A percentile compares a stretch with the other conserved stretches of the same genome.
phyloP scores from a whole-genome alignment of 352 stramenopile genomes.

The Phytophthora pini region DNA sequence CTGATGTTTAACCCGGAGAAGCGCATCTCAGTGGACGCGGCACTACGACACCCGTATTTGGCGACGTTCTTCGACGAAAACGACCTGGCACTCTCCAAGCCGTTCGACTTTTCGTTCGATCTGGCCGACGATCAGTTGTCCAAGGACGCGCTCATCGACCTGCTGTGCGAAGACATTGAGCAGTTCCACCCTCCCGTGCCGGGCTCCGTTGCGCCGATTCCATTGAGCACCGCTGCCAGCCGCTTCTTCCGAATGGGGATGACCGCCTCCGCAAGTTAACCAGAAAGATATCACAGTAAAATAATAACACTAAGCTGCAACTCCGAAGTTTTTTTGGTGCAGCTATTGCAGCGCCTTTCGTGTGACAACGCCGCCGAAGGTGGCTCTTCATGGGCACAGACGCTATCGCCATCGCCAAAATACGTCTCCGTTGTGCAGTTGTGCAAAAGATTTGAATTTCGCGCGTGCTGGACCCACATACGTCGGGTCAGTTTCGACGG shows the following conservation, averaged over 20 bases:
- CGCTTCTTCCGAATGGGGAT: slow-evolving; percentile 63
- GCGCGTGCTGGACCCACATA: not conserved
- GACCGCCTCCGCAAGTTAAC: slow-evolving; percentile 53
- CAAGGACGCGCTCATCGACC: slow-evolving; percentile 63
- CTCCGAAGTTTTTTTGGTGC: too few species aligned
- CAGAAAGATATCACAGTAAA: slow-evolving; percentile 25
- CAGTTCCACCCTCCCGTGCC: slow-evolving; percentile 56
- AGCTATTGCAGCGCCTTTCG: not conserved
- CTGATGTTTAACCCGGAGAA: slow-evolving; percentile 78
- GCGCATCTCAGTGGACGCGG: slow-evolving; percentile 66
- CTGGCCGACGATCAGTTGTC: slow-evolving; percentile 66
- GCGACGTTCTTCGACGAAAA: slow-evolving; percentile 89
- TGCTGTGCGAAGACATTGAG: slow-evolving; percentile 70
- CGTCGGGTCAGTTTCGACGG: slow-evolving; percentile 17
- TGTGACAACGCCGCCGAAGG: slow-evolving; percentile 8
- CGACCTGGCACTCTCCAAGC: slow-evolving; percentile 46
- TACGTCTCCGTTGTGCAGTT: not conserved
- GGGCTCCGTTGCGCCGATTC: slow-evolving; percentile 24
- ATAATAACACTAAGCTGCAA: slow-evolving; percentile 15
- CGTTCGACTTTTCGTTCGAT: slow-evolving; percentile 78
- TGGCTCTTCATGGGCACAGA: not conserved
- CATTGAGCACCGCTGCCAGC: slow-evolving; percentile 23
- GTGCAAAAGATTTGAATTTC: slow-evolving; percentile 19
- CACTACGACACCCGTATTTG: slow-evolving; percentile 72
- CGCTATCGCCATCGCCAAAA: slow-evolving; percentile 2